Evolutionary conservation across 345 rosid genomes (phyloP), one percentile per base, ranked within the genome.

Genomic region (Euphorbia peplus): DNA sequence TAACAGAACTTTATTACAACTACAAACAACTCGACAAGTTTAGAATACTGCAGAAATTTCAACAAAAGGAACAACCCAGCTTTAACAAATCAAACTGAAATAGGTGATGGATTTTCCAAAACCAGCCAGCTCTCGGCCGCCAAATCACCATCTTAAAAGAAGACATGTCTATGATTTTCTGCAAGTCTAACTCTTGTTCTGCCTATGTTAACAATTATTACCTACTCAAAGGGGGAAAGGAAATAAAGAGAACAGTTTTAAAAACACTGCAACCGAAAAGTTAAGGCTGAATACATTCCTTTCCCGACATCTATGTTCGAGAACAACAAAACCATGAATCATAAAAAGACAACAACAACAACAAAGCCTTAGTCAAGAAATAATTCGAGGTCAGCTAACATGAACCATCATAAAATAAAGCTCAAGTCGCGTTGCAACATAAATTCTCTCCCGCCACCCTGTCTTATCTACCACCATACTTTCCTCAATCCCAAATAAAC

Each of bases 251-350:
- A 3, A 22, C 3, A 67, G 35, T 53, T 22, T 24, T 35, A 22
- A 4, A 39, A 24, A 14, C 61, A 16, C 70, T 25, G 12, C 70
- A 54, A 56, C 12, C 26, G 5, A 13, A 12, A 56, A 32, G 16
- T 32, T 46, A 55, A 5, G 22, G 44, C 42, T 56, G 26, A 68
- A 57, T 8, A 35, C 28, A 66, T 39, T 15, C 11, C 22, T 7
- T 28, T 35, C 30, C 48, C 30, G 39, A 39, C 37, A 24, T 22
- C 47, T 24, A 29, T 25, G 51, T 44, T 68, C 4, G 19, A 57
- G 57, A 66, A 32, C 55, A 46, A 58, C 44, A 55, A 44, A 68
- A 60, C 25, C 18, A 52, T 15, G 13, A 58, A n/a, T n/a, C n/a
- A n/a, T n/a, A n/a, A n/a, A n/a, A n/a, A n/a, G n/a, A n/a, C n/a